These are phyloP conservation scores for Botrytis pseudocinerea DNA, from an alignment of 2,329 filamentous ascomycete species.

Conservation along the genomic window DNA sequence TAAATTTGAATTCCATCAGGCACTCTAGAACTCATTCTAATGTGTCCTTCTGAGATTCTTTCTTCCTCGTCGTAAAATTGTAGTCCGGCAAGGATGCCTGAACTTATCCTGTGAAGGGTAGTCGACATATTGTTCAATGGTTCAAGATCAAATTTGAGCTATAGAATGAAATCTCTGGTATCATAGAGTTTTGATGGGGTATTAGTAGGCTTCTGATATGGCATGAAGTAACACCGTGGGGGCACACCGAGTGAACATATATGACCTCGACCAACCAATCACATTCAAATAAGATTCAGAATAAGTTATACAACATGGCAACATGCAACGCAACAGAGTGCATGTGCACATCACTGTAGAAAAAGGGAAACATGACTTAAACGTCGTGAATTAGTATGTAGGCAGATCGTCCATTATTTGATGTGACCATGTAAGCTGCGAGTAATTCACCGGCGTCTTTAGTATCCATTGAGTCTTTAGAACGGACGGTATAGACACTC, in stretches of 20 bases:
- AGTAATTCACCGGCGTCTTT: not conserved
- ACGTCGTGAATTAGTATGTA: not conserved
- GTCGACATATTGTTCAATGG: not conserved
- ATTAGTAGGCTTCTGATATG: not conserved
- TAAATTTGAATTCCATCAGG: not conserved
- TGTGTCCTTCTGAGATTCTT: not conserved
- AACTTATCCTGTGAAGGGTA: slow-evolving; percentile 1
- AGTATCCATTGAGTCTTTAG: not conserved
- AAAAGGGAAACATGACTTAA: not conserved
- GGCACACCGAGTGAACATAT: not conserved
- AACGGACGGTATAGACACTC: not conserved
- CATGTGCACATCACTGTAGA: not conserved
- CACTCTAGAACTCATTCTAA: not conserved
- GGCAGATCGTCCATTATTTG: no score
- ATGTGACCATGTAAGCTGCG: not conserved
- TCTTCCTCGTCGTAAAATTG: slow-evolving; percentile 2
- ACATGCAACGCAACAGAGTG: not conserved
- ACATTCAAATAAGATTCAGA: not conserved
- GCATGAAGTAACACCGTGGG: not conserved
- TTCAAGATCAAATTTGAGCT: not conserved
- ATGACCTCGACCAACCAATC: not conserved
- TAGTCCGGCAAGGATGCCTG: not conserved
- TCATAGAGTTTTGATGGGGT: not conserved
- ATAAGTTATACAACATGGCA: not conserved
- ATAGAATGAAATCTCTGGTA: not conserved